Conservation (phyloP, 495 filamentous ascomycete genomes). For the Trichodelitschia bisporula region DNA sequence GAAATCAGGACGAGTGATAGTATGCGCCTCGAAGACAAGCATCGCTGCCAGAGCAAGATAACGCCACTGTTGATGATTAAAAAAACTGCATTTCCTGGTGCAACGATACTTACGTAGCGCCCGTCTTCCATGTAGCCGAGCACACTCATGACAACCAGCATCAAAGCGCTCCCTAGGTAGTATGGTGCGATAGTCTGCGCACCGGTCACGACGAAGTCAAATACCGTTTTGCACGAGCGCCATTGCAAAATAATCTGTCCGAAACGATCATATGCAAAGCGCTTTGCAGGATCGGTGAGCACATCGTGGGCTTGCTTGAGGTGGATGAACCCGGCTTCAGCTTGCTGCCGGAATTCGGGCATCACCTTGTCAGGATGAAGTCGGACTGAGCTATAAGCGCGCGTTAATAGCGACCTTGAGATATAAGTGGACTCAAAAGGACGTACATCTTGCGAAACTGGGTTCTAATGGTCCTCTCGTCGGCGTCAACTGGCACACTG, state of each 20-base stretch:
- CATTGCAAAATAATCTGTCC: slow-evolving; percentile 49
- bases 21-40: slow-evolving; percentile 45
- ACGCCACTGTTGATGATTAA: slow-evolving; percentile 35
- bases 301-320: slow-evolving; percentile 69
- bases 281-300: slow-evolving; percentile 47
- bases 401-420: neutral
- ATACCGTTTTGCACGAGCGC: slow-evolving; percentile 41
- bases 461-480: slow-evolving; percentile 57
- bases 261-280: slow-evolving; percentile 87
- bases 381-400: slow-evolving; percentile 31
- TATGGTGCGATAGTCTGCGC: slow-evolving; percentile 30
- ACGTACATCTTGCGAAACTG: slow-evolving; percentile 47
- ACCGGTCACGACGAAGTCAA: slow-evolving; percentile 49
- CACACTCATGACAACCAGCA: slow-evolving; percentile 42
- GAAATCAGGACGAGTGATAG: slow-evolving; percentile 40
- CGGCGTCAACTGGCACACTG: slow-evolving; percentile 35
- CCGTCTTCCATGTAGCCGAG: slow-evolving; percentile 69
- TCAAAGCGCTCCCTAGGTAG: slow-evolving; percentile 35
- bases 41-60: slow-evolving; percentile 50
- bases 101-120: slow-evolving; percentile 24
- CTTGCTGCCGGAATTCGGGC: slow-evolving; percentile 14
- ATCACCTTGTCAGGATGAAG: slow-evolving; percentile 74
- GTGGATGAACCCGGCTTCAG: slow-evolving; percentile 49
- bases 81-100: neutral
- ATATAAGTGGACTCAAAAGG: neutral